phyloP scores from a whole-genome alignment of 208 protist species.

The Borovskyia barvae region DNA sequence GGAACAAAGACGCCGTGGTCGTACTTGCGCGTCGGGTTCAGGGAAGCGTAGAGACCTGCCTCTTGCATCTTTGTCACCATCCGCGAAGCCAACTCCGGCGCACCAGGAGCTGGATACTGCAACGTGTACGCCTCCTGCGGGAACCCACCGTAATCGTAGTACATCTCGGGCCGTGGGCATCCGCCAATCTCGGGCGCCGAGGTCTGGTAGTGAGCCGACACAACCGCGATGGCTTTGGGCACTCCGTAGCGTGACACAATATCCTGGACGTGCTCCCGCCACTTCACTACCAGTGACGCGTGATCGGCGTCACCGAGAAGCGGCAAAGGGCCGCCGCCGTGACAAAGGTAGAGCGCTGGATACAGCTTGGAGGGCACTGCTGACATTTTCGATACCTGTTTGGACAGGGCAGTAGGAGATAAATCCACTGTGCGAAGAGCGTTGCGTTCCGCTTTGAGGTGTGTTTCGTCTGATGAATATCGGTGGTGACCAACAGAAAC shows the following conservation, averaged over 20 bases:
- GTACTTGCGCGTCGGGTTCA: conserved; percentile 45
- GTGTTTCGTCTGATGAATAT: too few relatives aligned
- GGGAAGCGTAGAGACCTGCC: conserved; percentile 23
- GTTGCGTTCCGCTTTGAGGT: too few relatives aligned
- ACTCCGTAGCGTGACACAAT: conserved; percentile 30
- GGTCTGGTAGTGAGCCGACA: conserved; percentile 87
- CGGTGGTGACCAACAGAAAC: too few relatives aligned
- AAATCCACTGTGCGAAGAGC: too few relatives aligned
- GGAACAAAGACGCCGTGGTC: conserved; percentile 90
- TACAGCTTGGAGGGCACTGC: conserved; percentile 20
- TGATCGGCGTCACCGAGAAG: conserved; percentile 50
- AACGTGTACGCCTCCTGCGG: conserved; percentile 64
- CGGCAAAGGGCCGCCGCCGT: conserved; percentile 72
- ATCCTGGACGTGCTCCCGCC: conserved; percentile 34
- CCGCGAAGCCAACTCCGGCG: conserved; percentile 23
- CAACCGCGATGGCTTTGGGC: conserved; percentile 65
- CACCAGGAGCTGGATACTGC: conserved; percentile 65
- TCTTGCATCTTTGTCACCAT: conserved; percentile 36
- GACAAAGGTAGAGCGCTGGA: conserved; percentile 59
- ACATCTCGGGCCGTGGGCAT: conserved; percentile 23
- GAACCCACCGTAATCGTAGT: conserved; percentile 92
- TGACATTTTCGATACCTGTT: neutral
- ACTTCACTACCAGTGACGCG: conserved; percentile 23
- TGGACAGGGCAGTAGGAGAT: neutral
- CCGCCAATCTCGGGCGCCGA: conserved; percentile 35